phyloP scores from a whole-genome alignment of 805 yeast genomes.

The Wickerhamiella bombiphila region DNA sequence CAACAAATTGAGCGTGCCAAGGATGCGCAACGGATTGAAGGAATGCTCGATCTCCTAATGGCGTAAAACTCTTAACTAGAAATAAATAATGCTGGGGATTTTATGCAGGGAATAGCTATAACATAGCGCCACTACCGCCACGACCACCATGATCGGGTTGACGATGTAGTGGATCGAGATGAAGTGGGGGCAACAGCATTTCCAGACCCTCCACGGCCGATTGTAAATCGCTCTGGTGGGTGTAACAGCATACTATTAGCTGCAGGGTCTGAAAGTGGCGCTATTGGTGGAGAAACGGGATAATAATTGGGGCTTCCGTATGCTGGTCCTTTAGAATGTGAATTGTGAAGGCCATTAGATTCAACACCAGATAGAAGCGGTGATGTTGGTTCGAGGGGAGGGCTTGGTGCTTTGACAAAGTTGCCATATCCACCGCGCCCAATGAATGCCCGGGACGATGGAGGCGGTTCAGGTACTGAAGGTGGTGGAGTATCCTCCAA shows the following conservation, averaged over 20 bases:
- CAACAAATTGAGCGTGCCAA: constrained; percentile 62
- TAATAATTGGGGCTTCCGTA: no score
- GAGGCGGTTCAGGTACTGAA: neutral
- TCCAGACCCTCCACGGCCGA: constrained; percentile 2
- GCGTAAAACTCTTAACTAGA: constrained; percentile 19
- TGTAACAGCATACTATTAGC: no score
- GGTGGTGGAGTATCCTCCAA: neutral
- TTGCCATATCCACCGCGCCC: constrained; percentile 2
- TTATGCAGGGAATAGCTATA: no score
- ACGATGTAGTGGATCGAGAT: neutral
- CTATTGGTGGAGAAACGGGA: no score
- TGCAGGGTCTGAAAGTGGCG: no score
- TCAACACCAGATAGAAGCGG: no score
- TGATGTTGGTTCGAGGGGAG: no score
- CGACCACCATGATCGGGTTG: no score
- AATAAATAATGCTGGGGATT: no score
- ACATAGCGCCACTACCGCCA: no score
- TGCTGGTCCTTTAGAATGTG: neutral
- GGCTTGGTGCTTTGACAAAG: neutral
- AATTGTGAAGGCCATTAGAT: no score
- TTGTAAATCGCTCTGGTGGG: neutral
- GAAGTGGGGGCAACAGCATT: constrained; percentile 1
- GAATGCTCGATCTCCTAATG: constrained; percentile 81
- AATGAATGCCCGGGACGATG: neutral
- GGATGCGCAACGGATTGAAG: constrained; percentile 80